phyloP scores from a whole-genome alignment of 2,329 filamentous ascomycete species.

The Xylaria sp. region DNA sequence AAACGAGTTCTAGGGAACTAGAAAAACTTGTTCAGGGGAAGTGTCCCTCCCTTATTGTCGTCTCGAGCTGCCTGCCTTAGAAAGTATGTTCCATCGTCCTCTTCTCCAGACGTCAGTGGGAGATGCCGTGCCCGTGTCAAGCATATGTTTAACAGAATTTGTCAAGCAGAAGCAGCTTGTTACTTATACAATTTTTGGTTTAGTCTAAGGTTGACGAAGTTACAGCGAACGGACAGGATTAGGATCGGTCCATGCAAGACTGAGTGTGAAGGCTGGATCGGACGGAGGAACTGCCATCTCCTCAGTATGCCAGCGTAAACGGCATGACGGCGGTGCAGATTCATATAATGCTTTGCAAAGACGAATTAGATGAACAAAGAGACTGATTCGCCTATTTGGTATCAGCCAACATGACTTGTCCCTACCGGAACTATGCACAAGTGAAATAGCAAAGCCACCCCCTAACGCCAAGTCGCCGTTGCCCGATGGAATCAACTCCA shows the following conservation, averaged over 20 bases:
- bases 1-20: neutral
- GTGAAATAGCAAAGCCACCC: slow-evolving; percentile 29
- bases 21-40: neutral
- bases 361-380: slow-evolving; percentile 4
- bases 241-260: neutral
- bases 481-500: slow-evolving; percentile 35
- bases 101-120: neutral
- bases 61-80: neutral
- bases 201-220: neutral
- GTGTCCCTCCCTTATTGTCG: neutral
- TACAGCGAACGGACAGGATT: too few species aligned
- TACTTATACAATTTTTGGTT: neutral
- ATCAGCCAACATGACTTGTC: slow-evolving; percentile 33
- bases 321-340: neutral
- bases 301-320: neutral
- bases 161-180: neutral
- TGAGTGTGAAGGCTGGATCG: neutral
- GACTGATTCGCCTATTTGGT: slow-evolving; percentile 28
- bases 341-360: neutral
- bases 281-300: neutral
- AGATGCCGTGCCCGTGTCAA: neutral
- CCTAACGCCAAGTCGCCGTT: slow-evolving; percentile 38
- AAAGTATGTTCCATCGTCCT: neutral
- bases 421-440: slow-evolving; percentile 31
- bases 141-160: neutral